Evolutionary conservation across 148 eudicot species (phyloP).

Genomic region (Gaultheria prostrata): DNA sequence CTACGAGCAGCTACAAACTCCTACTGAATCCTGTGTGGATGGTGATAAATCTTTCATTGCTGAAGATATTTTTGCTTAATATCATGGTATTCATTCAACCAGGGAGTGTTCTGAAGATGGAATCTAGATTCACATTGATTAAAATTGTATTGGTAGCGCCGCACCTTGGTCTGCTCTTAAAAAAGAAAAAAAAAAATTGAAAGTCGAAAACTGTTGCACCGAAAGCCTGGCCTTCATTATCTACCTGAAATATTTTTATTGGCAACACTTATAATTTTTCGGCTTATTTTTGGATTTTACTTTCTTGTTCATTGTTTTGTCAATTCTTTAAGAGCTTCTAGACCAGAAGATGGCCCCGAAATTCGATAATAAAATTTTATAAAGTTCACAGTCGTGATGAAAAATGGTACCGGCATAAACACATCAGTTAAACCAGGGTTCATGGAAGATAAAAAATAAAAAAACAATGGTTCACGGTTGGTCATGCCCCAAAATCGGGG

Average conservation of each 20-base stretch:
- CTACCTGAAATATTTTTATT: background rate
- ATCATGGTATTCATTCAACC: background rate
- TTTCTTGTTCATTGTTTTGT: background rate
- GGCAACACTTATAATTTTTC: background rate
- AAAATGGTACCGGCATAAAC: background rate
- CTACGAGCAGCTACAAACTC: conserved; percentile 68
- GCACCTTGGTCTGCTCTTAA: background rate
- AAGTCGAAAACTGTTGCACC: background rate
- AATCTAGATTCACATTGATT: background rate
- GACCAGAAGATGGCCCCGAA: background rate
- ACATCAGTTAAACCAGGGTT: background rate
- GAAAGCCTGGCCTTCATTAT: background rate
- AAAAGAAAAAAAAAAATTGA: background rate
- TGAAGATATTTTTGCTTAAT: conserved; percentile 79
- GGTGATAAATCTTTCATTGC: conserved; percentile 34
- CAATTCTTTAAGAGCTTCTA: background rate
- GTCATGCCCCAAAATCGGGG: background rate
- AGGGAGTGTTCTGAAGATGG: background rate
- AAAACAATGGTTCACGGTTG: background rate
- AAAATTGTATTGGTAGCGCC: background rate
- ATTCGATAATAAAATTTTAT: background rate
- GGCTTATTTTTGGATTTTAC: background rate
- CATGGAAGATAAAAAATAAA: background rate
- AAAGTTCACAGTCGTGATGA: background rate
- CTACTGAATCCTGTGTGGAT: conserved; percentile 34